A percentile compares a stretch with the other conserved stretches of the same genome.
These are phyloP conservation scores for Solanum peruvianum DNA, from an alignment of 257 asterid species.

Conservation along the genomic window DNA sequence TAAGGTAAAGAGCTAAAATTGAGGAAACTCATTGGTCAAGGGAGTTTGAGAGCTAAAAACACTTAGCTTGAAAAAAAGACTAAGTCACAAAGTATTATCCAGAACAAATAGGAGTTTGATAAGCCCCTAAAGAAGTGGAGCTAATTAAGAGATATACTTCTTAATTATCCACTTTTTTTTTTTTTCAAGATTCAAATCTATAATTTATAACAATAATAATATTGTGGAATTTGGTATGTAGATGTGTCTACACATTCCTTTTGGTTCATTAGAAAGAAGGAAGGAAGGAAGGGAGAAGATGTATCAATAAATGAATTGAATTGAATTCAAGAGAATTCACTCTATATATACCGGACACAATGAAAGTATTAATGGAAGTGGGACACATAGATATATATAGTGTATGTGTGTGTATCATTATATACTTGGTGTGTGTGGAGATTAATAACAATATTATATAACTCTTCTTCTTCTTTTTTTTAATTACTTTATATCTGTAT, in stretches of 20 bases:
- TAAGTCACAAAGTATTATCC: neutral
- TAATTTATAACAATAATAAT: neutral
- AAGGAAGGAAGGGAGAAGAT: neutral
- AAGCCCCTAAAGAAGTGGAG: constrained; percentile 10
- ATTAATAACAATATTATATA: neutral
- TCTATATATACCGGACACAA: neutral
- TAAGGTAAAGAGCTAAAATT: constrained; percentile 6
- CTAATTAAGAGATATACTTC: constrained; percentile 29
- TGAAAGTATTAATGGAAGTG: constrained; percentile 13
- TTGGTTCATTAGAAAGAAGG: neutral
- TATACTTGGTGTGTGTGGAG: constrained; percentile 6
- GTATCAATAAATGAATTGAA: neutral
- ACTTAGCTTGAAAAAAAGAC: neutral
- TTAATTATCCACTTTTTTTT: constrained; percentile 21
- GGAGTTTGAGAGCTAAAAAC: neutral
- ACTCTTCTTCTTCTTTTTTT: neutral
- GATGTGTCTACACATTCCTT: constrained; percentile 2
- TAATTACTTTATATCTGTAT: neutral
- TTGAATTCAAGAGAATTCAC: constrained; percentile 8
- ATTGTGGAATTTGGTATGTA: neutral
- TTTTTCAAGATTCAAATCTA: constrained; percentile 1
- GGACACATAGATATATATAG: constrained; percentile 27
- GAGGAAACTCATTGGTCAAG: constrained; percentile 13
- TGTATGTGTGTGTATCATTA: neutral
- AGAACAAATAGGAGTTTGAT: neutral